Percentiles rank a stretch among this genome's conserved stretches.
phyloP scores from a whole-genome alignment of 768 basidiomycete species.

The Lactarius sp. region DNA sequence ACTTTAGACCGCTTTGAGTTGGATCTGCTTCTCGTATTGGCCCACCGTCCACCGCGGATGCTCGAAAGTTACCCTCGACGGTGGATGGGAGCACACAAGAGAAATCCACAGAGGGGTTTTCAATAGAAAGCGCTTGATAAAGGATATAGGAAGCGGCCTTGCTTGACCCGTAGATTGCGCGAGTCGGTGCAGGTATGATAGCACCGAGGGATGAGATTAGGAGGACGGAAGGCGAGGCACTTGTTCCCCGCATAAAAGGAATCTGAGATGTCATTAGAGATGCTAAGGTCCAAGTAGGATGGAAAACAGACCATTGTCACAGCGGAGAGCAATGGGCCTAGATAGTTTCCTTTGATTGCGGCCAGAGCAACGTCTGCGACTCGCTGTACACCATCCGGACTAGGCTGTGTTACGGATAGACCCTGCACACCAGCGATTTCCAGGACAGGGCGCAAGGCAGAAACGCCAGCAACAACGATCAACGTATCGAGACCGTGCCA shows the following conservation, averaged over 20 bases:
- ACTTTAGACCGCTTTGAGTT: conserved; percentile 52
- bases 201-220: conserved; percentile 77
- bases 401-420: conserved; percentile 32
- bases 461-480: conserved; percentile 78
- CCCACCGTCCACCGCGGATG: conserved; percentile 66
- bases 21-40: conserved; percentile 44
- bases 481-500: conserved; percentile 84
- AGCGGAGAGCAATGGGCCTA: conserved; percentile 65
- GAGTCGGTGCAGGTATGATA: conserved; percentile 79
- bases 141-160: conserved; percentile 77
- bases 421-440: conserved; percentile 56
- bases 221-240: conserved; percentile 64
- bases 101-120: conserved; percentile 66
- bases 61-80: conserved; percentile 74
- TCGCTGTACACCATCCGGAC: conserved; percentile 54
- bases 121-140: conserved; percentile 75
- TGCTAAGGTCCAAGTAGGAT: background rate
- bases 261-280: conserved; percentile 44
- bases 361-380: conserved; percentile 52
- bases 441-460: conserved; percentile 72
- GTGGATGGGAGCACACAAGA: conserved; percentile 61
- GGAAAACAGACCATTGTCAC: conserved; percentile 57
- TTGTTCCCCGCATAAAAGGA: conserved; percentile 63
- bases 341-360: conserved; percentile 60
- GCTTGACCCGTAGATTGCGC: conserved; percentile 76